Base-by-base conservation (phyloP, 1,284 basidiomycete genomes). In the Fistulina hepatica region DNA sequence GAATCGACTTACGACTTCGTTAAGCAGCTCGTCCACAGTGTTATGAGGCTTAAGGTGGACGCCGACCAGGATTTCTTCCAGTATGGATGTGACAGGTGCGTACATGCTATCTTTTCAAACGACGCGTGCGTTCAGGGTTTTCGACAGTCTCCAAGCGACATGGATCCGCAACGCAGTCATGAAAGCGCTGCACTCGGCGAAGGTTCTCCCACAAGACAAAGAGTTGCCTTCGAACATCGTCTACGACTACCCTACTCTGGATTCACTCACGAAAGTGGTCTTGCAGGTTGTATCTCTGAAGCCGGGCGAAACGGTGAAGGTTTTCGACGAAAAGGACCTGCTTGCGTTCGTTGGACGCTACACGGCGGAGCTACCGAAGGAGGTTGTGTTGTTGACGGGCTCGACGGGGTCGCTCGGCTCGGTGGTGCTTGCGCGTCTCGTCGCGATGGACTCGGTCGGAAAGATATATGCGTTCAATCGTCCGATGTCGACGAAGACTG, bases 81-180 rank as follows among this genome's bases (percentile, higher is more conserved):
- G 9, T 57, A 63, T 42, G 64, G 63, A 5, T 56, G 64, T 36
- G 62, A 64, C 42, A 65, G 62, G 62, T 61, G 24, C 16, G 43
- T 40, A 3, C 4, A 4, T 21, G 12, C 25, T 12, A 23, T 33
- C 23, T 9, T 33, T 22, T 17, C 34, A 31, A 4, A 36, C 9
- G 12, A 21, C 2, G 21, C 9, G 20, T 22, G n/a, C 6, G 15
- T 39, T 6, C 17, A 22, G 31, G 17, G 34, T 13, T 12, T 12
- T n/a, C 28, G 17, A 17, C 30, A 62, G 62, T 40, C 41, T 62
- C 35, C 55, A 49, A 22, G 57, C 57, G 1, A 59, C 61, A 1
- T 49, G 61, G 26, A 46, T 65, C 6, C 58, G 59, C 1, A 52
- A 50, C 32, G 58, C 50, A 7, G 51, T 64, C 32, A 36, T 52